Evolutionary conservation across 1,284 basidiomycete species (phyloP), one percentile per base, ranked within the genome.

Genomic region (Exobasidium cylindrosporum): DNA sequence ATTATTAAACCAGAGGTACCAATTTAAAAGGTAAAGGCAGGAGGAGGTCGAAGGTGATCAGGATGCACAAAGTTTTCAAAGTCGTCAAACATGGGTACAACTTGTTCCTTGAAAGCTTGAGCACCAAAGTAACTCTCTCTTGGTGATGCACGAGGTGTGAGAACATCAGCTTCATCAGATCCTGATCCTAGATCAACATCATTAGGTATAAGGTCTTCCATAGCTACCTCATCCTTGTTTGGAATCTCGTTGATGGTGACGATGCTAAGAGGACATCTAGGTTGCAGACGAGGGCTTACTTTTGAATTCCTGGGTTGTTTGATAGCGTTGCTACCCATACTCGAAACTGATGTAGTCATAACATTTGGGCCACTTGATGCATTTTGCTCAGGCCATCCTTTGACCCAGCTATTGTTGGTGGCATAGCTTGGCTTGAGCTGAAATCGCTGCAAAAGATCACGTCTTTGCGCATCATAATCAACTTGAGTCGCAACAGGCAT

Each of bases 401-500:
- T 10, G 7, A 10, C 47, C 7, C 47, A 50, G 7, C 29, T 24
- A 10, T 50, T 7, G 14, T 50, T 24, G 47, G 47, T 21, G 21
- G 29, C 47, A 23, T 7, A 50, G 21, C 10, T 10, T 7, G 24
- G 7, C 24, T 31, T 7, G 21, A 40, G 35, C 17, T 7, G 35
- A 40, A 40, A 10, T 17, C 35, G 7, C 35, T 50, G 47, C 47
- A 24, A 10, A 7, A 7, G 11, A n/a, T 13, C 32, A 14, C 40
- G 21, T 23, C 4, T 21, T 46, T 71, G 70, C 29, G 65, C 67
- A 45, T 75, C 71, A 53, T 65, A 61, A 53, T 75, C 73, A 21
- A 53, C 57, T 57, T 75, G 73, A 1, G 73, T 75, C 13, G 73
- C 69, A 29, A 73, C 73, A 28, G 73, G 73, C 40, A 73, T 57